These are phyloP conservation scores for Prunus fruticosa DNA, from an alignment of 306 rosid genomes.

Conservation along the genomic window DNA sequence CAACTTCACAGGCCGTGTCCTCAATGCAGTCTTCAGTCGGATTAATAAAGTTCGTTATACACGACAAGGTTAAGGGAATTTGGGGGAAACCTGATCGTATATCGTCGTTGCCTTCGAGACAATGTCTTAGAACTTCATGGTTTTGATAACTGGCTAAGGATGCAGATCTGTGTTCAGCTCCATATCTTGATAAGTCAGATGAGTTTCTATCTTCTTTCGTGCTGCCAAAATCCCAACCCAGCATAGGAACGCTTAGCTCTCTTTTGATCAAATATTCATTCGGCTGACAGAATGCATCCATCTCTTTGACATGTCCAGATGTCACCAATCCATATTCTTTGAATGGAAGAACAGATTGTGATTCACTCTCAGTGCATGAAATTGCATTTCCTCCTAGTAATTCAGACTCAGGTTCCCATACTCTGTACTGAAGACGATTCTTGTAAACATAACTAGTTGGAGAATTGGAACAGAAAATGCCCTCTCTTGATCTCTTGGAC, in stretches of 20 bases:
- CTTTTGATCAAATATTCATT: slow-evolving; percentile 23
- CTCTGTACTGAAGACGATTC: slow-evolving; percentile 29
- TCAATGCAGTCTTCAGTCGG: slow-evolving; percentile 26
- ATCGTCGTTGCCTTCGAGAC: slow-evolving; percentile 37
- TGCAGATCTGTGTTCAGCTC: slow-evolving; percentile 19
- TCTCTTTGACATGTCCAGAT: slow-evolving; percentile 30
- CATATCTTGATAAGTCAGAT: slow-evolving; percentile 23
- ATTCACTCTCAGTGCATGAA: slow-evolving; percentile 28
- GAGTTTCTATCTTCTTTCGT: slow-evolving; percentile 21
- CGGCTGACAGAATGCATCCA: slow-evolving; percentile 20
- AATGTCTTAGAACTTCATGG: slow-evolving; percentile 30
- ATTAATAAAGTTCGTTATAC: slow-evolving; percentile 26
- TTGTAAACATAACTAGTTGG: slow-evolving; percentile 26
- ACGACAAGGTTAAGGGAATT: slow-evolving; percentile 33
- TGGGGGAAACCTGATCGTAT: slow-evolving; percentile 28
- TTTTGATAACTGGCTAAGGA: slow-evolving; percentile 32
- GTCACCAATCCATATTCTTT: slow-evolving; percentile 29
- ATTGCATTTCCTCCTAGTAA: slow-evolving; percentile 22
- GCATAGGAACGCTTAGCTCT: slow-evolving; percentile 39
- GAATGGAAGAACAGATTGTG: slow-evolving; percentile 25
- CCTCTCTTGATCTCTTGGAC: slow-evolving; percentile 34
- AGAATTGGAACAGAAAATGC: slow-evolving; percentile 29
- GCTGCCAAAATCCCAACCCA: slow-evolving; percentile 41
- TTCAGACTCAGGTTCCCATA: slow-evolving; percentile 35
- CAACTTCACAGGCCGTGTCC: slow-evolving; percentile 27